A percentile compares a stretch with the other conserved stretches of the same genome.
phyloP scores from a whole-genome alignment of 805 yeast species.

The Candida maris region DNA sequence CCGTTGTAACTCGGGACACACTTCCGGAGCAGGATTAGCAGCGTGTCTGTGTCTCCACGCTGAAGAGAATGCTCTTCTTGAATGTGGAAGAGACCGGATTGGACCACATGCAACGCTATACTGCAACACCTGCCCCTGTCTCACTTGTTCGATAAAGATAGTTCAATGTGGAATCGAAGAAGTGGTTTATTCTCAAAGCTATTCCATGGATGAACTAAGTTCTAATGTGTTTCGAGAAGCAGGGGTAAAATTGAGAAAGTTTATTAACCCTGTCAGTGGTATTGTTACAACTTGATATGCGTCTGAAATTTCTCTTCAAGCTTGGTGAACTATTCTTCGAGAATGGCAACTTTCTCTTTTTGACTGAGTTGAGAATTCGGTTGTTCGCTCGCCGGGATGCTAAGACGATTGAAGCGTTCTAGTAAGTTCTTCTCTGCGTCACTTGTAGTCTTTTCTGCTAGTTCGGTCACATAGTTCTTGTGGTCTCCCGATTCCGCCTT shows the following conservation, averaged over 20 bases:
- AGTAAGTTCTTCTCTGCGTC: conserved; percentile 1
- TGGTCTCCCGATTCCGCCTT: conserved; percentile 3
- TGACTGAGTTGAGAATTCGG: no score
- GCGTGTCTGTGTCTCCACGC: conserved; percentile 96
- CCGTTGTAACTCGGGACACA: conserved; percentile 73
- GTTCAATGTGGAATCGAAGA: conserved; percentile 89
- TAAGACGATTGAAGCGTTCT: conserved; percentile 10
- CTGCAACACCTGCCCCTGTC: conserved; percentile 96
- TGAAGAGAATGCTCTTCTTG: conserved; percentile 92
- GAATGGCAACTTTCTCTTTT: background rate
- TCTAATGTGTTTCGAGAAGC: conserved; percentile 70
- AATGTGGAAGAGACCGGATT: conserved; percentile 87
- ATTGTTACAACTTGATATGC: conserved; percentile 8
- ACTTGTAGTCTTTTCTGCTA: conserved; percentile 3
- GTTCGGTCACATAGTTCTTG: conserved; percentile 6
- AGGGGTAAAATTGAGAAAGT: conserved; percentile 67
- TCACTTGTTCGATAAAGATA: conserved; percentile 92
- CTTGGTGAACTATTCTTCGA: background rate
- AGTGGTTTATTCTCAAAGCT: conserved; percentile 89
- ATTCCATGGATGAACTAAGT: conserved; percentile 85
- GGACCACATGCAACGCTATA: conserved; percentile 64
- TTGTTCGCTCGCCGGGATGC: conserved; percentile 2
- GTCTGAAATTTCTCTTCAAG: background rate
- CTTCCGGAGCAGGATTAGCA: conserved; percentile 59
- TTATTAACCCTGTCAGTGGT: conserved; percentile 35